A percentile compares a stretch with the other conserved stretches of the same genome.
Evolutionary conservation across 1,284 basidiomycete genomes (phyloP).

Genomic region (Marasmius sp.): DNA sequence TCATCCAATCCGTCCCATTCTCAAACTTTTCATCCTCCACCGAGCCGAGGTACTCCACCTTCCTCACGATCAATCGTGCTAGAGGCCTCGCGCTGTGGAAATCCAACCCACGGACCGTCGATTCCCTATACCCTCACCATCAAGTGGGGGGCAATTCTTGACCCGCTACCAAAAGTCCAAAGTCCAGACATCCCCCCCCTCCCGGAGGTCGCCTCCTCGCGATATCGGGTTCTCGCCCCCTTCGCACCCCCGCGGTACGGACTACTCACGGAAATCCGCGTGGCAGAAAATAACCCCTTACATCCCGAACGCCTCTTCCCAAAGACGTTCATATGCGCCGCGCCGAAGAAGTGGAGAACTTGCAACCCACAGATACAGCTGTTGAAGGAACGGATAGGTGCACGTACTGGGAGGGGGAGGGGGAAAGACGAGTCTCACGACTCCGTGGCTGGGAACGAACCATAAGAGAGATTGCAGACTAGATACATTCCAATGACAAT

Average conservation of each 20-base stretch:
- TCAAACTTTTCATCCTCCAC: too few relatives aligned
- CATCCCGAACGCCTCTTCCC: constrained; percentile 64
- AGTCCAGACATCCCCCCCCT: constrained; percentile 30
- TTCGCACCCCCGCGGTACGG: constrained; percentile 28
- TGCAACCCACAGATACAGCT: constrained; percentile 49
- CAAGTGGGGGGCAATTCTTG: too few relatives aligned
- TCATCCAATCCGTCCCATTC: too few relatives aligned
- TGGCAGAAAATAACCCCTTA: constrained; percentile 45
- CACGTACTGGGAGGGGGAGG: constrained; percentile 46
- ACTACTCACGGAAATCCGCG: constrained; percentile 35
- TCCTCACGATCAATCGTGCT: too few relatives aligned
- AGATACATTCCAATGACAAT: not conserved
- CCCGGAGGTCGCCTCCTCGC: constrained; percentile 52
- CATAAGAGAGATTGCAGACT: not conserved
- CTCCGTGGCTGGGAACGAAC: constrained; percentile 18
- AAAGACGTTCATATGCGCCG: constrained; percentile 52
- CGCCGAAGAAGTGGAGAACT: constrained; percentile 51
- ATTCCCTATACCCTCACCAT: too few relatives aligned
- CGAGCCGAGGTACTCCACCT: too few relatives aligned
- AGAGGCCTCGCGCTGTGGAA: too few relatives aligned
- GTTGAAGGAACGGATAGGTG: constrained; percentile 41
- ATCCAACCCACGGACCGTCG: too few relatives aligned
- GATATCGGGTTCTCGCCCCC: constrained; percentile 48
- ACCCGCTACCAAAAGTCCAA: constrained; percentile 44
- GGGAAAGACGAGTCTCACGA: constrained; percentile 39